These are phyloP conservation scores for Cyclotella baltica DNA, from an alignment of 108 stramenopile genomes.

Conservation along the genomic window DNA sequence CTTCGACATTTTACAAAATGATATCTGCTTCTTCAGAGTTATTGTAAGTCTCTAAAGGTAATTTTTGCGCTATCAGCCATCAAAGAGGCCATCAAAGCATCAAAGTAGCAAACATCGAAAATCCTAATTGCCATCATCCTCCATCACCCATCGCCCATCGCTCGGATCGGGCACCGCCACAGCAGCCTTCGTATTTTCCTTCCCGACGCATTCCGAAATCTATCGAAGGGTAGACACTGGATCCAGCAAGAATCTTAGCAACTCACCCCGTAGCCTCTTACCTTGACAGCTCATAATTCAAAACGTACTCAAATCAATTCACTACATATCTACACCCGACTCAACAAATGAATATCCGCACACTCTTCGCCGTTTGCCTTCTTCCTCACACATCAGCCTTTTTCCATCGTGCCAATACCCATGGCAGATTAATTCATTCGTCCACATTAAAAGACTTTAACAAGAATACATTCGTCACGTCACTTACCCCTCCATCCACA, in stretches of 20 bases:
- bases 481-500: not conserved
- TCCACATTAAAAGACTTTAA: not conserved
- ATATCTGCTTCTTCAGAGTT: too few species aligned
- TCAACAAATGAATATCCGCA: not conserved
- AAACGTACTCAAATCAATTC: too few species aligned
- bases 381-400: not conserved
- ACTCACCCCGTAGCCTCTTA: too few species aligned
- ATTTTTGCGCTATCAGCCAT: too few species aligned
- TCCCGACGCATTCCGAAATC: too few species aligned
- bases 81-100: too few species aligned
- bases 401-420: not conserved
- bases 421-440: not conserved
- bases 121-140: not conserved
- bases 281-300: too few species aligned
- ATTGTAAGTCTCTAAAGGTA: too few species aligned
- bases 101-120: not conserved
- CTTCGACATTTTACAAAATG: too few species aligned
- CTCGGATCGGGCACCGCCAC: not conserved
- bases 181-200: not conserved
- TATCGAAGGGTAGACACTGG: too few species aligned
- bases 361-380: not conserved
- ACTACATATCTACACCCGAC: too few species aligned
- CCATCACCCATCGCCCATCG: not conserved
- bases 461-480: not conserved
- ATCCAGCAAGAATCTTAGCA: too few species aligned